These are phyloP conservation scores for Fusarium sp. DNA, from an alignment of 2,329 filamentous ascomycete genomes.

Conservation along the genomic window DNA sequence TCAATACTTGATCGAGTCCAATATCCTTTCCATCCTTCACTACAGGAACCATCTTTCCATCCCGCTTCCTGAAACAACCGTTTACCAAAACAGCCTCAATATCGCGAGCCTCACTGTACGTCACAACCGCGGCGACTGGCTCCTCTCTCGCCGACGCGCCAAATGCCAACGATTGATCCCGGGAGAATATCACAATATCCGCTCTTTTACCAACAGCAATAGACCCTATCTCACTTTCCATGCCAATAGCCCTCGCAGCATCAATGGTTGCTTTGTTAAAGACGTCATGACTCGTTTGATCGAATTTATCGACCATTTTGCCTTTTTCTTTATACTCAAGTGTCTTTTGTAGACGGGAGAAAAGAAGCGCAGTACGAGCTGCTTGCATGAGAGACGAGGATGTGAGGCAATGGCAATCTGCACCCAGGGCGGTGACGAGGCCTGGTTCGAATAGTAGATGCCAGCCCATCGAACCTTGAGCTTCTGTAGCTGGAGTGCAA, in stretches of 20 bases:
- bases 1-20: neutral
- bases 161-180: neutral
- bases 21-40: neutral
- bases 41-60: neutral
- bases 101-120: neutral
- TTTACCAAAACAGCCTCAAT: neutral
- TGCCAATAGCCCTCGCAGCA: neutral
- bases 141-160: neutral
- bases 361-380: accelerated
- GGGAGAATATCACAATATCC: neutral
- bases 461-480: neutral
- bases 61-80: neutral
- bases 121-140: neutral
- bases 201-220: neutral
- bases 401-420: neutral
- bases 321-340: neutral
- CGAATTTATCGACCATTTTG: neutral
- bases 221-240: neutral
- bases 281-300: neutral
- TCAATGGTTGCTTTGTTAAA: neutral
- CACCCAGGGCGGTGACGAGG: neutral
- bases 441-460: neutral
- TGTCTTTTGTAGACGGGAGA: neutral
- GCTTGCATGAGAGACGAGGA: neutral
- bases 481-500: neutral